phyloP scores from a whole-genome alignment of 257 asterid species.

The Coffea canephora region DNA sequence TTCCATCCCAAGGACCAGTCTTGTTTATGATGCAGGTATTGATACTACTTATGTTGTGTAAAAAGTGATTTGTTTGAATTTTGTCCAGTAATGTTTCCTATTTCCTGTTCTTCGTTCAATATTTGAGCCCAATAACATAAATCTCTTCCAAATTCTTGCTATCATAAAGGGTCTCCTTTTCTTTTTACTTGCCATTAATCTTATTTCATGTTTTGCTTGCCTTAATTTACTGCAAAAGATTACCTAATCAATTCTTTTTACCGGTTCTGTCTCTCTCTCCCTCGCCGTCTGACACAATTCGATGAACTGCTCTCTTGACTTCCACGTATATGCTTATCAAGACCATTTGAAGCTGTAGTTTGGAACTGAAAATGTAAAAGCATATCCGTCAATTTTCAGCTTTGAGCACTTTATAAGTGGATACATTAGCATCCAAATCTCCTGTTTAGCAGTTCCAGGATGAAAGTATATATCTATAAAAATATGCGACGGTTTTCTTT shows the following conservation, averaged over 20 bases:
- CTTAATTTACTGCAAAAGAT: neutral
- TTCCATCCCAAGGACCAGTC: conserved; percentile 69
- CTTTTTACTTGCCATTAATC: neutral
- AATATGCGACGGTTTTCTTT: neutral
- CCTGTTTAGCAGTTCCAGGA: neutral
- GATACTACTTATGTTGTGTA: neutral
- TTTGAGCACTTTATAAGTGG: neutral
- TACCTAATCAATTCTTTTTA: neutral
- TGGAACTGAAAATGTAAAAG: neutral
- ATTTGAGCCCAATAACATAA: too few species aligned
- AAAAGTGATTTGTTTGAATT: neutral
- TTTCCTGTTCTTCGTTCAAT: neutral
- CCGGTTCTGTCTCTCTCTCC: neutral
- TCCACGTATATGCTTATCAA: neutral
- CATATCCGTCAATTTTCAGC: neutral
- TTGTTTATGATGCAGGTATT: conserved; percentile 88
- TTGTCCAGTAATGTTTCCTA: neutral
- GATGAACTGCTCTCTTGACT: neutral
- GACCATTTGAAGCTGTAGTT: neutral
- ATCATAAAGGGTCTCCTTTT: neutral
- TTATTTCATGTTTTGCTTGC: neutral
- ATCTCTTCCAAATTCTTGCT: neutral
- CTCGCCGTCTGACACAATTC: neutral
- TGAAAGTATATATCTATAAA: neutral
- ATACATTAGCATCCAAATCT: neutral